Evolutionary conservation across 805 yeast species (phyloP).

Genomic region (Clavispora fructus): DNA sequence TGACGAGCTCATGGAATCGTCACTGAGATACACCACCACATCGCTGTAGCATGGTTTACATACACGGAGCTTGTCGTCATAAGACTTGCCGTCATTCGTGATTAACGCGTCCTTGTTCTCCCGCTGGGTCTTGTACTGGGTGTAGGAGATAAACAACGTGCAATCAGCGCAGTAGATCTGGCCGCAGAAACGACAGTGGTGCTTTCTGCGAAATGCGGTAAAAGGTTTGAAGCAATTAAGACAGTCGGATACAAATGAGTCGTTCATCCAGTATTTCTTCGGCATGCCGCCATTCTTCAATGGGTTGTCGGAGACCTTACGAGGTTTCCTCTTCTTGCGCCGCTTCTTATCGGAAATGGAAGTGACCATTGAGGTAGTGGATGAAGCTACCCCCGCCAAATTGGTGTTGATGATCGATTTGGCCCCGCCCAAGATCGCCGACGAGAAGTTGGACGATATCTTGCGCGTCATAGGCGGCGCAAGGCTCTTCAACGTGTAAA

Average conservation of each 20-base stretch:
- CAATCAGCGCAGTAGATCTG: constrained; percentile 88
- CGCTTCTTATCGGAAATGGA: constrained; percentile 12
- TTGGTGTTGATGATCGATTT: constrained; percentile 28
- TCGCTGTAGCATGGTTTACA: constrained; percentile 73
- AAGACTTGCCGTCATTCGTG: constrained; percentile 28
- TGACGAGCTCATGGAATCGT: constrained; percentile 45
- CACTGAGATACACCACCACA: constrained; percentile 65
- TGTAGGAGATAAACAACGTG: constrained; percentile 65
- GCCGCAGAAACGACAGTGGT: constrained; percentile 94
- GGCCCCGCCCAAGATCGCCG: constrained; percentile 35
- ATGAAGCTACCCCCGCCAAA: constrained; percentile 22
- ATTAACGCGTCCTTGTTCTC: constrained; percentile 12
- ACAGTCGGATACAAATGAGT: constrained; percentile 85
- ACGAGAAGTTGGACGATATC: constrained; percentile 27
- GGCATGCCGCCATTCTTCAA: constrained; percentile 51
- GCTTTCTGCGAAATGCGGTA: constrained; percentile 82
- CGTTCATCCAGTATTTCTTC: constrained; percentile 93
- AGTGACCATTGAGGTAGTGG: constrained; percentile 26
- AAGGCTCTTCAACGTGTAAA: constrained; percentile 21
- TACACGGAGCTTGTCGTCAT: constrained; percentile 66
- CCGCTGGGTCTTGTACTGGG: constrained; percentile 36
- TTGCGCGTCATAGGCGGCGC: constrained; percentile 18
- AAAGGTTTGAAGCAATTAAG: constrained; percentile 76
- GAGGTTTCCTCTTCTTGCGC: constrained; percentile 24
- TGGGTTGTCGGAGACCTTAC: constrained; percentile 34